Evolutionary conservation across 495 filamentous ascomycete genomes (phyloP).

Genomic region (Neurospora sp.): DNA sequence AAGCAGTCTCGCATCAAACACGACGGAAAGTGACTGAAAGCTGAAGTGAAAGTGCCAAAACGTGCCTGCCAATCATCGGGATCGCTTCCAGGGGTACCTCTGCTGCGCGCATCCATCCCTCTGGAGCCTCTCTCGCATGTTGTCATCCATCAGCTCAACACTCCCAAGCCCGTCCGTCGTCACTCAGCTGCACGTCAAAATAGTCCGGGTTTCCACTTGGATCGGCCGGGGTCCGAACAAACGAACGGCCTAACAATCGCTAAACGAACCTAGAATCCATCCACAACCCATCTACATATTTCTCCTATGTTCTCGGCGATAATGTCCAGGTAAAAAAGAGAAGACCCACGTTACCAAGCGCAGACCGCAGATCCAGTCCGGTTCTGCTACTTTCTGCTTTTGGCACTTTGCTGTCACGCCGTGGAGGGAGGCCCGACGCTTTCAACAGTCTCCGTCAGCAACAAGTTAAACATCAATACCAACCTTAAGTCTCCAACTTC

Average conservation of each 20-base stretch:
- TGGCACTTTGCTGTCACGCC: not conserved
- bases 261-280: not conserved
- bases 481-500: not conserved
- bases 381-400: not conserved
- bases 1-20: not conserved
- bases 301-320: not conserved
- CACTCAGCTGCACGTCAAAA: not conserved
- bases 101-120: not conserved
- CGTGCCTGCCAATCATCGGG: not conserved
- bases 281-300: not conserved
- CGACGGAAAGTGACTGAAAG: not conserved
- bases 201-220: not conserved
- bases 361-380: not conserved
- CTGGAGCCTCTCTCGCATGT: not conserved
- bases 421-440: not conserved
- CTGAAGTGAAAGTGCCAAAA: not conserved
- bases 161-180: not conserved
- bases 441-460: not conserved
- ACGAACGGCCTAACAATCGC: not conserved
- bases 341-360: not conserved
- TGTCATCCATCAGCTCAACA: not conserved
- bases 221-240: not conserved
- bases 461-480: not conserved
- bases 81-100: not conserved
- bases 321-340: not conserved